Base-by-base conservation (phyloP, 306 rosid species). In the Alnus glutinosa region DNA sequence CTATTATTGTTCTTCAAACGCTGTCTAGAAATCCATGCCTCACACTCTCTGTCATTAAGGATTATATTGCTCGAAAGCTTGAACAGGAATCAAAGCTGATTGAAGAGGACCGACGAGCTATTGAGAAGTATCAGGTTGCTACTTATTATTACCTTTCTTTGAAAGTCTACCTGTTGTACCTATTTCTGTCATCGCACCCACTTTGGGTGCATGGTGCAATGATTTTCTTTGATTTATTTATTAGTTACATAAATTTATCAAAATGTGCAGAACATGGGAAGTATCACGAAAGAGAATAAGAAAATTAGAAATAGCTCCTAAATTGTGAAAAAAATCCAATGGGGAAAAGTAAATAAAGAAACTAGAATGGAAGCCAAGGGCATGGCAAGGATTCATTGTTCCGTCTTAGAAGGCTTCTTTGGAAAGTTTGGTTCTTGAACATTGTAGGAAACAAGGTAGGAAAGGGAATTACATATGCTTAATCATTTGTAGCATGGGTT, bases 31-130 rank as follows among this genome's bases (percentile, higher is more conserved):
- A 95, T 84, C 92, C 97, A 63, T 95, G 94, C 81, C 94, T 95
- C 84, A 89, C 96, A 44, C 97, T 95, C 73, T 94, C 98, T 63
- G 98, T 92, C 80, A 87, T 94, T 78, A 94, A 94, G 81, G 97
- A 94, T 81, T 94, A 91, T 83, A 91, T 94, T 89, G 97, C 97
- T 50, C 89, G 97, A 82, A 94, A 89, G 85, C 98, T 94, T 80
- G 97, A 92, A 84, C 90, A 91, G 86, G 98, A 94, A 86, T 94
- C 98, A 32, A 92, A 91, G 85, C 80, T 92, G 85, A 94, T 94
- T 46, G 97, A 94, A 73, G 98, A 91, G 83, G 98, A 94, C 83
- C 89, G 97, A 49, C 90, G 82, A 47, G 91, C 95, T 62, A 89
- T 92, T 86, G 98, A 94, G 34, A 95, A 91, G 87, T 91, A 92